Percentiles rank a stretch among this genome's conserved stretches.
Evolutionary conservation across 2,329 filamentous ascomycete genomes (phyloP).

Genomic region (Ophiostoma triangulosporum): DNA sequence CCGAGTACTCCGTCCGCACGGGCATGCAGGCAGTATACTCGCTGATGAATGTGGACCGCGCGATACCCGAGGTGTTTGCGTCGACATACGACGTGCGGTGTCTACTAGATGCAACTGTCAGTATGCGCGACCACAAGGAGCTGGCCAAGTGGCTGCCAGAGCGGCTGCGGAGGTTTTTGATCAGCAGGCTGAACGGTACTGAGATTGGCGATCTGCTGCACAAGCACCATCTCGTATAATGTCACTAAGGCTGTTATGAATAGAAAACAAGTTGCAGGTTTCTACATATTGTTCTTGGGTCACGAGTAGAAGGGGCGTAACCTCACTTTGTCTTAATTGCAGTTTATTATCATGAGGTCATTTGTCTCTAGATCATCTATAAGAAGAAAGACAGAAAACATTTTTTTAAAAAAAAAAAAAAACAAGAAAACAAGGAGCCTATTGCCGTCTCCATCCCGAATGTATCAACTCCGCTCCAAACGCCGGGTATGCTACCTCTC

Average conservation of each 20-base stretch:
- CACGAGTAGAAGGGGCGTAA: not conserved
- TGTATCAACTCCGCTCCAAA: not conserved
- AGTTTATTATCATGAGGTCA: not conserved
- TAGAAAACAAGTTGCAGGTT: too few relatives aligned
- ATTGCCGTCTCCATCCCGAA: not conserved
- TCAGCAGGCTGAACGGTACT: slow-evolving; percentile 11
- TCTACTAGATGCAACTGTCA: slow-evolving; percentile 15
- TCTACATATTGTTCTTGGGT: too few relatives aligned
- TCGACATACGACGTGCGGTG: slow-evolving; percentile 18
- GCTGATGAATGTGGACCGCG: slow-evolving; percentile 18
- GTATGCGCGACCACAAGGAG: slow-evolving; percentile 15
- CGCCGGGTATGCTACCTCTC: slow-evolving; percentile 3
- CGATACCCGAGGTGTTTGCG: slow-evolving; percentile 18
- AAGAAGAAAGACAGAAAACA: not conserved
- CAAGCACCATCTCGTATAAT: slow-evolving; percentile 12
- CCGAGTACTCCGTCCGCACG: slow-evolving; percentile 24
- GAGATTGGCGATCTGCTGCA: slow-evolving; percentile 13
- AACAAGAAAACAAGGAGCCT: not conserved
- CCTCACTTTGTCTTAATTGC: not conserved
- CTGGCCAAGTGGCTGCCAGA: slow-evolving; percentile 14
- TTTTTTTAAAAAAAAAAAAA: not conserved
- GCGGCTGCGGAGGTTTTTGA: slow-evolving; percentile 10
- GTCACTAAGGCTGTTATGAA: too few relatives aligned
- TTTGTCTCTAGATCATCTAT: not conserved
- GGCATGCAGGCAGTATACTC: slow-evolving; percentile 24